Percentiles rank a stretch among this genome's conserved stretches.
Evolutionary conservation across 228 moss, liverwort and hornwort species (phyloP).

Genomic region (Sphagnum magellanicum): DNA sequence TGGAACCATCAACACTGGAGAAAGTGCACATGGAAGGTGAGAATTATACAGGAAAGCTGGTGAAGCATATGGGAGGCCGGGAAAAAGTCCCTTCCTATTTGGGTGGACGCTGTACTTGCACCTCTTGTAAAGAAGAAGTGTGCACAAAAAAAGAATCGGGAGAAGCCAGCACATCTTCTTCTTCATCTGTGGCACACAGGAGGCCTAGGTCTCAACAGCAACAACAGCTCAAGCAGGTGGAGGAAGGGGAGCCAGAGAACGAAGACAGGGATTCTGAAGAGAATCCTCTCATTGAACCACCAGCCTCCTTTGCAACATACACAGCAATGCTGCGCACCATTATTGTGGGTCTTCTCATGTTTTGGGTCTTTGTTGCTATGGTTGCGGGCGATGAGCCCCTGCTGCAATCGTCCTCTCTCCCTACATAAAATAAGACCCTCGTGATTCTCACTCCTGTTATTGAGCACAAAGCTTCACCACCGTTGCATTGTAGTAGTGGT

Average conservation of each 20-base stretch:
- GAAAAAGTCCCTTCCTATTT: slow-evolving; percentile 58
- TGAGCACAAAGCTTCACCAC: too few species aligned
- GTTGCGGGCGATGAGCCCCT: slow-evolving; percentile 43
- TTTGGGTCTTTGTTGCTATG: slow-evolving; percentile 73
- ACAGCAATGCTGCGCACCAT: slow-evolving; percentile 44
- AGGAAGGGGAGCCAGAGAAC: slow-evolving; percentile 12
- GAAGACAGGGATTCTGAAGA: slow-evolving; percentile 26
- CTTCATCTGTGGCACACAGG: slow-evolving; percentile 19
- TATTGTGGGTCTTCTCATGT: slow-evolving; percentile 67
- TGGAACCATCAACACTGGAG: slow-evolving; percentile 60
- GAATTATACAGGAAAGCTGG: slow-evolving; percentile 53
- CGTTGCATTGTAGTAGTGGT: too few species aligned
- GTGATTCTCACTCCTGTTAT: too few species aligned
- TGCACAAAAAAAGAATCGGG: slow-evolving; percentile 13
- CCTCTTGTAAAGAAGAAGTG: slow-evolving; percentile 41
- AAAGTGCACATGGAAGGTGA: slow-evolving; percentile 76
- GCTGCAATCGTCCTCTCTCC: slow-evolving; percentile 28
- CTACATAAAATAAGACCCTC: slow-evolving; percentile 2
- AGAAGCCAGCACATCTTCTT: not conserved
- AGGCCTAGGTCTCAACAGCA: slow-evolving; percentile 5
- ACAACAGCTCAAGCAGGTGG: slow-evolving; percentile 7
- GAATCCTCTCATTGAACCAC: slow-evolving; percentile 9
- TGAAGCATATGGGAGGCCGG: slow-evolving; percentile 61
- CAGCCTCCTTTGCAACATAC: slow-evolving; percentile 26
- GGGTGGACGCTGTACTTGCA: slow-evolving; percentile 80